Percentiles rank a stretch among this genome's conserved stretches.
Conservation (phyloP, 2,329 filamentous ascomycete genomes). For the Xylariaceae sp. region DNA sequence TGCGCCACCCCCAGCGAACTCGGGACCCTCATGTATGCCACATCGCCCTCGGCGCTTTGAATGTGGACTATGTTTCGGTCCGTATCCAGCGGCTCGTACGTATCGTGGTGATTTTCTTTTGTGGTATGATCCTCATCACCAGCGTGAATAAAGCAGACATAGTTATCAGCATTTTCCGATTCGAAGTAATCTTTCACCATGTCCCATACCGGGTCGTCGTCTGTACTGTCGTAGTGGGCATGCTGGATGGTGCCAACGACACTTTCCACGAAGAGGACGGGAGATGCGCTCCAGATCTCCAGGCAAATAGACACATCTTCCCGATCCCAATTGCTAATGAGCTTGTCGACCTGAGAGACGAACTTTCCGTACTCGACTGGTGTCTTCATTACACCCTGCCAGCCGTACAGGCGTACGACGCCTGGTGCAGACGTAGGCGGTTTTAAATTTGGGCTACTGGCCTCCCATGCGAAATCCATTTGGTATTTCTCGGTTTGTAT, state of each 20-base stretch:
- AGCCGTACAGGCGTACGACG: constrained; percentile 11
- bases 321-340: constrained; percentile 12
- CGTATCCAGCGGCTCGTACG: constrained; percentile 10
- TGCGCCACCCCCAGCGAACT: background rate
- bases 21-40: constrained; percentile 26
- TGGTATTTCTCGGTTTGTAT: background rate
- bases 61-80: constrained; percentile 18
- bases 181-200: constrained; percentile 14
- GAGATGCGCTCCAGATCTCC: constrained; percentile 16
- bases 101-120: constrained; percentile 7
- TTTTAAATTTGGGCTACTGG: background rate
- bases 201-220: constrained; percentile 7
- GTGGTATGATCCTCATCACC: constrained; percentile 10
- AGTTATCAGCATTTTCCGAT: background rate
- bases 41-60: constrained; percentile 10
- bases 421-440: background rate
- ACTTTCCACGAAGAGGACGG: background rate
- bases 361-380: constrained; percentile 6
- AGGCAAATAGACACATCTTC: constrained; percentile 18
- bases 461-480: constrained; percentile 2
- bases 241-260: constrained; percentile 14
- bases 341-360: constrained; percentile 12
- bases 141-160: constrained; percentile 19
- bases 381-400: constrained; percentile 14
- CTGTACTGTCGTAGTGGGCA: background rate